These are phyloP conservation scores for Yarrowia osloensis DNA, from an alignment of 805 yeast genomes.

Conservation along the genomic window DNA sequence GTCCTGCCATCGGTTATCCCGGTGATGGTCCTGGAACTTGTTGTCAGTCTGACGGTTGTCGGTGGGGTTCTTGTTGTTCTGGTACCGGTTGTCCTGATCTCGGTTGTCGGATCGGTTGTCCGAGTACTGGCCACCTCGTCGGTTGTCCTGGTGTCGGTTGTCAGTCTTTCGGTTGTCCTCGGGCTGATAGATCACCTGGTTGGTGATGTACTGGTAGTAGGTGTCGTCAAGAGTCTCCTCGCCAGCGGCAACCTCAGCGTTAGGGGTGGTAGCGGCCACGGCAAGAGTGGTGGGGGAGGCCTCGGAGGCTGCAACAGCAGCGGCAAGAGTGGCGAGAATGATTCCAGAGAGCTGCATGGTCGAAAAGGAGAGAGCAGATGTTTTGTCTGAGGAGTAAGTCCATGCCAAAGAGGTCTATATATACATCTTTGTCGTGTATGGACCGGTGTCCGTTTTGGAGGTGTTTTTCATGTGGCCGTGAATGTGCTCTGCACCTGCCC, in stretches of 20 bases:
- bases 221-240: slow-evolving; percentile 19
- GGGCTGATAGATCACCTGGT: slow-evolving; percentile 18
- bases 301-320: background rate
- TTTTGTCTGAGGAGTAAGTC: background rate
- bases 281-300: slow-evolving; percentile 13
- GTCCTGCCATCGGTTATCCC: slow-evolving; percentile 1
- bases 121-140: slow-evolving; percentile 24
- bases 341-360: slow-evolving; percentile 14
- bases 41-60: slow-evolving; percentile 16
- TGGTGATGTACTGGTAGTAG: slow-evolving; percentile 23
- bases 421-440: background rate
- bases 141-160: slow-evolving; percentile 25
- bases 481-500: background rate
- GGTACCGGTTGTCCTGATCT: slow-evolving; percentile 29
- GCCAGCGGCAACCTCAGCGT: background rate
- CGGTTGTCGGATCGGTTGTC: slow-evolving; percentile 23
- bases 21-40: slow-evolving; percentile 14
- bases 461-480: background rate
- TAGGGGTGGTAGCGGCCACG: background rate
- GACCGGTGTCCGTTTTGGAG: too few relatives aligned
- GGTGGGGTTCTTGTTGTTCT: slow-evolving; percentile 14
- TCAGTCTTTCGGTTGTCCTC: slow-evolving; percentile 4
- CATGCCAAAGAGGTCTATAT: background rate
- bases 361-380: background rate
- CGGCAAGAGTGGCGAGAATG: slow-evolving; percentile 6